Evolutionary conservation across 1,284 basidiomycete genomes (phyloP).

Genomic region (Malassezia globosa): DNA sequence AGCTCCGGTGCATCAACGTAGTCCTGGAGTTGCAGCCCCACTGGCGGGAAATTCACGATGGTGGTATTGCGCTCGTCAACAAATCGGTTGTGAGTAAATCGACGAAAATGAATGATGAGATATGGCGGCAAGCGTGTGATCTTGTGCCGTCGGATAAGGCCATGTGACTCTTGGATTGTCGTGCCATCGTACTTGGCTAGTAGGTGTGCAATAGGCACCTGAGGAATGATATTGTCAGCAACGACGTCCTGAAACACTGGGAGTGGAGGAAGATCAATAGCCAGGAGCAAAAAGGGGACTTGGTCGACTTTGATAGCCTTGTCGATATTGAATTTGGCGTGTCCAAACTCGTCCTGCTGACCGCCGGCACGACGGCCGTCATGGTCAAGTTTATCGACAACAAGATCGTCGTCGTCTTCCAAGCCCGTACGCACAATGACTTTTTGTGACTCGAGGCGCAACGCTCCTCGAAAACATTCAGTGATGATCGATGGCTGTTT

Average conservation of each 20-base stretch:
- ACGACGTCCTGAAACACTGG: constrained; percentile 85
- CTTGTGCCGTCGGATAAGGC: constrained; percentile 60
- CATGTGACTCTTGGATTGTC: constrained; percentile 29
- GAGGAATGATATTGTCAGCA: constrained; percentile 96
- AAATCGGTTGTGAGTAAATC: constrained; percentile 95
- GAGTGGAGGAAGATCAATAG: constrained; percentile 86
- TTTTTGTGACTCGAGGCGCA: constrained; percentile 85
- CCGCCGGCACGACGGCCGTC: constrained; percentile 29
- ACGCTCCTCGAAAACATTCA: constrained; percentile 81
- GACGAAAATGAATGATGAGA: constrained; percentile 86
- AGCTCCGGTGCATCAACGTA: constrained; percentile 47
- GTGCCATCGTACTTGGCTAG: constrained; percentile 89
- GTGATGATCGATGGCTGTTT: constrained; percentile 59
- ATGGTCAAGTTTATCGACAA: constrained; percentile 21
- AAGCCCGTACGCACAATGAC: constrained; percentile 53
- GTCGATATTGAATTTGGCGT: constrained; percentile 32
- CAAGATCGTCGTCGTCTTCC: constrained; percentile 14
- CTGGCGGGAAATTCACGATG: constrained; percentile 88
- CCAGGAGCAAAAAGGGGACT: constrained; percentile 87
- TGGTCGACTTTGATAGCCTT: constrained; percentile 60
- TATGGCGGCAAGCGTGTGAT: constrained; percentile 77
- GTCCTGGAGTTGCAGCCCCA: constrained; percentile 69
- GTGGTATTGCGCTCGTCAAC: constrained; percentile 98
- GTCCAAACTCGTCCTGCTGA: constrained; percentile 31
- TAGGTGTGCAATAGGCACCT: constrained; percentile 79